These are phyloP conservation scores for Diplotaxis tenuifolia DNA, from an alignment of 345 rosid genomes.

Conservation along the genomic window DNA sequence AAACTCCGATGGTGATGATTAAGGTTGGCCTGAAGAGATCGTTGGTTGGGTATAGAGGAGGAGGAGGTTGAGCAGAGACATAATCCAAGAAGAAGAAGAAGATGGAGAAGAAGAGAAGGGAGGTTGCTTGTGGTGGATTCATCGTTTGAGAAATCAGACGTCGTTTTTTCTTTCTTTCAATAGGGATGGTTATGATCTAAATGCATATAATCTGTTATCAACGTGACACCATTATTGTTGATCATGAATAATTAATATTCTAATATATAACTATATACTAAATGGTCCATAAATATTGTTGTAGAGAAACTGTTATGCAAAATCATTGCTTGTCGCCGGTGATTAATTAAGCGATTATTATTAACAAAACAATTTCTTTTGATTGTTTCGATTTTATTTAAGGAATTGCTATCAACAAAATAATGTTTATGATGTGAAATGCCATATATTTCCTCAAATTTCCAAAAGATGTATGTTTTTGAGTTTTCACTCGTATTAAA, in stretches of 20 bases:
- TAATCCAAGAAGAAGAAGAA: conserved; percentile 14
- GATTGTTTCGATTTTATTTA: background rate
- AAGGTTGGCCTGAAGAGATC: conserved; percentile 65
- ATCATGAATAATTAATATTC: conserved; percentile 4
- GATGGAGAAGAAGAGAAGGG: conserved; percentile 15
- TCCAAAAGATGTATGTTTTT: too few species aligned
- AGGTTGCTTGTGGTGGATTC: conserved; percentile 19
- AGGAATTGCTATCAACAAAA: too few species aligned
- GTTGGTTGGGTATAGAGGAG: conserved; percentile 17
- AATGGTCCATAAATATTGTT: background rate
- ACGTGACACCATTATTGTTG: conserved; percentile 23
- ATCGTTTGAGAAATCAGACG: conserved; percentile 6
- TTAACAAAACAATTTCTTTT: background rate
- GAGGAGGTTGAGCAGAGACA: conserved; percentile 24
- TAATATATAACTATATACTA: background rate
- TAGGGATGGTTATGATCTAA: background rate
- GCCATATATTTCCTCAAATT: too few species aligned
- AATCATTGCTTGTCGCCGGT: background rate
- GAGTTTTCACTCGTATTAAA: too few species aligned
- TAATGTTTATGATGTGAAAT: too few species aligned
- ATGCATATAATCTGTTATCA: conserved; percentile 1
- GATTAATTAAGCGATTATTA: background rate
- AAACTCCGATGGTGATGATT: conserved; percentile 67
- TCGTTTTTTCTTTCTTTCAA: background rate
- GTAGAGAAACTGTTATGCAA: background rate